These are phyloP conservation scores for Eutrema heterophyllum DNA, from an alignment of 345 rosid genomes.

Conservation along the genomic window DNA sequence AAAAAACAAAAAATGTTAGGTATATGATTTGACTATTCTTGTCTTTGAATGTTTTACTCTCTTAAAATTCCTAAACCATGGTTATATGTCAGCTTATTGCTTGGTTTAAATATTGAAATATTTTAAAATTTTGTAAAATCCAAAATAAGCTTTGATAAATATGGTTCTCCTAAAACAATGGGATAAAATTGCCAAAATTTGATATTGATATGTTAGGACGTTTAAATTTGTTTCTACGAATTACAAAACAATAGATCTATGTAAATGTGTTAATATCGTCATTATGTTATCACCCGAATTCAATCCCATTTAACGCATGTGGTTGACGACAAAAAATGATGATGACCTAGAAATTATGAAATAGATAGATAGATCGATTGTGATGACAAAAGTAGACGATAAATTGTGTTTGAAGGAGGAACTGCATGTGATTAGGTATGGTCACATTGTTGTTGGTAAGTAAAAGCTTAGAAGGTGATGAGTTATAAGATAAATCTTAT, in stretches of 20 bases:
- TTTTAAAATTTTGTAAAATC: neutral
- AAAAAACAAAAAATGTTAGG: neutral
- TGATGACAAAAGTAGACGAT: neutral
- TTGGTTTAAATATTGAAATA: neutral
- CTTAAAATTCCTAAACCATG: neutral
- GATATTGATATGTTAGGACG: neutral
- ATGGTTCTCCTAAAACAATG: neutral
- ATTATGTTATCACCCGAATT: too few species aligned
- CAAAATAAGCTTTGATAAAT: neutral
- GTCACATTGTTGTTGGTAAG: neutral
- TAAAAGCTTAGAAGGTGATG: neutral
- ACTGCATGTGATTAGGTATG: conserved; percentile 21
- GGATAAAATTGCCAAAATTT: neutral
- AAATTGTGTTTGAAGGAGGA: conserved; percentile 5
- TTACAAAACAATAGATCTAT: too few species aligned
- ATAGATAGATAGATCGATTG: neutral
- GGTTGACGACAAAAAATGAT: too few species aligned
- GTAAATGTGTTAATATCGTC: too few species aligned
- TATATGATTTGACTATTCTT: neutral
- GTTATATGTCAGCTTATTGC: neutral
- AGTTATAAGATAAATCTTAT: too few species aligned
- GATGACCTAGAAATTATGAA: neutral
- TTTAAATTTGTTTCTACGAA: too few species aligned
- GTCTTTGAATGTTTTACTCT: neutral
- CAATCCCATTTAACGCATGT: too few species aligned